Percentiles rank a stretch among this genome's conserved stretches.
These are phyloP conservation scores for Rhizophagus sp. DNA, from an alignment of 192 early-diverging fungal genomes.

Conservation along the genomic window DNA sequence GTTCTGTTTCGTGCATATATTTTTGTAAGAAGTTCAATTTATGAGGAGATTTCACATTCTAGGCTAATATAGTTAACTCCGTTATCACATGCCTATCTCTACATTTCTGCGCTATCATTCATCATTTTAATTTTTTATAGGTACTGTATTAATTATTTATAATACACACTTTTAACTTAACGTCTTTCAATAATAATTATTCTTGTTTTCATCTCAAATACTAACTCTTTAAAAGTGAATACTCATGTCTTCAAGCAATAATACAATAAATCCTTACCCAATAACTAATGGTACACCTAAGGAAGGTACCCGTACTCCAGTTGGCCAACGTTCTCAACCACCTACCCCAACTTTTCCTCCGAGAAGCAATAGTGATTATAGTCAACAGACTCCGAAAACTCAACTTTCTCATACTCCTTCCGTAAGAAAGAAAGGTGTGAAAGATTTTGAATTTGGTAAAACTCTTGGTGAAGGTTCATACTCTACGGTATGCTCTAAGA, in stretches of 20 bases:
- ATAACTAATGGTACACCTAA: not conserved
- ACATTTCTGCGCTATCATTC: not conserved
- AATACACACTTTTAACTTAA: not conserved
- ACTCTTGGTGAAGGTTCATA: slow-evolving; percentile 94
- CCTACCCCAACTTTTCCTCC: not conserved
- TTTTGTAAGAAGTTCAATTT: not conserved
- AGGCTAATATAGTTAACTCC: not conserved
- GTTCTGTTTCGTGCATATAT: not conserved
- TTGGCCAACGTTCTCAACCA: not conserved
- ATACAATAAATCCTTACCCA: slow-evolving; percentile 6
- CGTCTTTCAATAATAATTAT: not conserved
- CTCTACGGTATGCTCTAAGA: slow-evolving; percentile 68
- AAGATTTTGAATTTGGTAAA: slow-evolving; percentile 84
- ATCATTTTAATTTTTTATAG: not conserved
- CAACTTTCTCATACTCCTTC: slow-evolving; percentile 16
- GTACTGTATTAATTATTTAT: not conserved
- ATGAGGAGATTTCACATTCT: not conserved
- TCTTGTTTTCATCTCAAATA: not conserved
- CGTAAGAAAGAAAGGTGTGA: slow-evolving; percentile 67
- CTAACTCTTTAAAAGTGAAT: not conserved
- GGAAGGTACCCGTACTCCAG: not conserved
- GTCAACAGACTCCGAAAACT: not conserved
- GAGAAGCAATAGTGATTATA: not conserved
- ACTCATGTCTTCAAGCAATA: slow-evolving; percentile 15
- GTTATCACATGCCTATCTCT: slow-evolving; percentile 13